These are phyloP conservation scores for Anisodus tanguticus DNA, from an alignment of 257 asterid species.

Conservation along the genomic window DNA sequence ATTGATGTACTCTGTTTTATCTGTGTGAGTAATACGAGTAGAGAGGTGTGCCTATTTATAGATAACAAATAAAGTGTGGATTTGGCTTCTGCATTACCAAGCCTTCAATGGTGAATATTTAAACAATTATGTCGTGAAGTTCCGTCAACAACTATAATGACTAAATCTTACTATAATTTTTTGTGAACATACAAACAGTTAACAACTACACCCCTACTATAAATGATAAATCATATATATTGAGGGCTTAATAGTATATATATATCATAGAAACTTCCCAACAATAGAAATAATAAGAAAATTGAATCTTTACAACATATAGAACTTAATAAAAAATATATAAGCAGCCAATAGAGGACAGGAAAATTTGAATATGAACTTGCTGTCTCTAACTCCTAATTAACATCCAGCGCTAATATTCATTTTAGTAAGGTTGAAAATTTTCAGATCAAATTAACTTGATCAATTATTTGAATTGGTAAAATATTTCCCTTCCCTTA, in stretches of 20 bases:
- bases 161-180: not conserved
- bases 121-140: not conserved
- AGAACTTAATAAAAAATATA: too few species aligned
- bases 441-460: too few species aligned
- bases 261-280: not conserved
- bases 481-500: not conserved
- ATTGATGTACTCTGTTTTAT: not conserved
- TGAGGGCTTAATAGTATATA: not conserved
- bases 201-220: not conserved
- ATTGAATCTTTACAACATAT: not conserved
- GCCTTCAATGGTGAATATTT: not conserved
- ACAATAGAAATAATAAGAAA: not conserved
- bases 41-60: constrained; percentile 9
- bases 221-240: not conserved
- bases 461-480: not conserved
- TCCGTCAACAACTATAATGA: not conserved
- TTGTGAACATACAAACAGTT: not conserved
- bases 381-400: not conserved
- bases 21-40: not conserved
- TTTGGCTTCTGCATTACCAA: not conserved
- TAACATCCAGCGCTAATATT: not conserved
- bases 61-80: not conserved
- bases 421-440: too few species aligned
- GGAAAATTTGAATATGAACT: not conserved
- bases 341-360: too few species aligned